Evolutionary conservation across 768 basidiomycete genomes (phyloP), one percentile per base, ranked within the genome.

Genomic region (Rhodocollybia butyracea): DNA sequence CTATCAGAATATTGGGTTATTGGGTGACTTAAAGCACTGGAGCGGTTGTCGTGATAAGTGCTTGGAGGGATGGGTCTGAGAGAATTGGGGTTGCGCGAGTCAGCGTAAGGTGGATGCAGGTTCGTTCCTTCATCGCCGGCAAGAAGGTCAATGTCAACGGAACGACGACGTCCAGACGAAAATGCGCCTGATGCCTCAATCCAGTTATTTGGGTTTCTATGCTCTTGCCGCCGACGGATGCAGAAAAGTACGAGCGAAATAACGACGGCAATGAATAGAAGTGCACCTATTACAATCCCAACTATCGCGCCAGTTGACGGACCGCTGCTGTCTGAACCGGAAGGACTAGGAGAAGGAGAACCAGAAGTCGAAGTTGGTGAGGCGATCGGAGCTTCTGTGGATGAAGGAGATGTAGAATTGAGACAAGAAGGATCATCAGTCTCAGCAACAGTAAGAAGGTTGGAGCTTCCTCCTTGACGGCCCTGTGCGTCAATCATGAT

Each of bases 401-500:
- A 80, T 12, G 81, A 76, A 2, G 84, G 84, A 0, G 84, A 86
- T 34, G 58, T 63, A 26, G 63, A 61, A 60, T 76, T 76, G 22
- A 89, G 66, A 61, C 88, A 90, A 19, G 73, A 73, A 22, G 56
- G 63, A 51, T 82, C 74, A 56, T 74, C 74, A 2, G 83, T 79
- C 29, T 64, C 64, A 8, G 73, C 72, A 17, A 89, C 83, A 5
- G 59, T 65, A 57, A 65, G 60, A n/a, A 82, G 56, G 59, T 82
- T 76, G n/a, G 84, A 83, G 55, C 76, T 75, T 19, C 88, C 88
- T 46, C 88, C 88, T 54, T 75, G 73, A 42, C 73, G 68, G 11
- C 80, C 79, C 46, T 60, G 56, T 11, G 79, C 65, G 59, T 85
- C 84, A 2, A 73, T 68, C 79, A 87, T 74, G 38, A 77, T 60